Conservation (phyloP, 2,329 filamentous ascomycete species). For the Beauveria caledonica region DNA sequence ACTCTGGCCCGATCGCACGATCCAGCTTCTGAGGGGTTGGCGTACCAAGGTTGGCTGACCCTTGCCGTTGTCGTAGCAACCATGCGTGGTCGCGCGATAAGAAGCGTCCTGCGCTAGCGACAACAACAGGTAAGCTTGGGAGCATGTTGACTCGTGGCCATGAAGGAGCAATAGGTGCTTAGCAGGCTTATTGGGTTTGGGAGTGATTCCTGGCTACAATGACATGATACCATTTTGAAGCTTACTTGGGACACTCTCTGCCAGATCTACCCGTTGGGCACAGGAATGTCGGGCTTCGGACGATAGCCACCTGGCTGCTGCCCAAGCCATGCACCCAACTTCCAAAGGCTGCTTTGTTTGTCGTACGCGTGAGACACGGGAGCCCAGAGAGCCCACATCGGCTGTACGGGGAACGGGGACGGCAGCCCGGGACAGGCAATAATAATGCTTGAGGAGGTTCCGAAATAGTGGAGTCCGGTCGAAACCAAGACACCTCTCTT, state of each 20-base stretch:
- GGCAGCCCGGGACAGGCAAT: background rate
- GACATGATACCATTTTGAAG: background rate
- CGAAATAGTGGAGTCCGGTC: background rate
- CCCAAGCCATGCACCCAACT: no score
- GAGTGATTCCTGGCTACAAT: no score
- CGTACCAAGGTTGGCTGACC: background rate
- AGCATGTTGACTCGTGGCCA: background rate
- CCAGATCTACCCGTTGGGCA: conserved; percentile 6
- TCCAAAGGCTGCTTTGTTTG: background rate
- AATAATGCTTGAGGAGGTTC: background rate
- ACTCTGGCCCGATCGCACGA: background rate
- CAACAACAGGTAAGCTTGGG: background rate
- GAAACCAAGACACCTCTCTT: background rate
- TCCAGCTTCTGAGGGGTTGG: background rate
- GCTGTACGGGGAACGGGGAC: background rate
- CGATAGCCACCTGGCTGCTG: background rate
- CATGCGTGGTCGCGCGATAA: background rate
- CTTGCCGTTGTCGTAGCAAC: conserved; percentile 7
- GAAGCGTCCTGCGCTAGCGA: conserved; percentile 2
- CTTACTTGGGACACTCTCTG: background rate
- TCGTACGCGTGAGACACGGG: background rate
- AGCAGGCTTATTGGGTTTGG: no score
- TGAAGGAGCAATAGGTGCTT: background rate
- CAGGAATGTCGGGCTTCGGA: conserved; percentile 6
- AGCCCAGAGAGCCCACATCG: background rate